phyloP scores from a whole-genome alignment of 495 filamentous ascomycete species.

The Trypethelium eluteriae region DNA sequence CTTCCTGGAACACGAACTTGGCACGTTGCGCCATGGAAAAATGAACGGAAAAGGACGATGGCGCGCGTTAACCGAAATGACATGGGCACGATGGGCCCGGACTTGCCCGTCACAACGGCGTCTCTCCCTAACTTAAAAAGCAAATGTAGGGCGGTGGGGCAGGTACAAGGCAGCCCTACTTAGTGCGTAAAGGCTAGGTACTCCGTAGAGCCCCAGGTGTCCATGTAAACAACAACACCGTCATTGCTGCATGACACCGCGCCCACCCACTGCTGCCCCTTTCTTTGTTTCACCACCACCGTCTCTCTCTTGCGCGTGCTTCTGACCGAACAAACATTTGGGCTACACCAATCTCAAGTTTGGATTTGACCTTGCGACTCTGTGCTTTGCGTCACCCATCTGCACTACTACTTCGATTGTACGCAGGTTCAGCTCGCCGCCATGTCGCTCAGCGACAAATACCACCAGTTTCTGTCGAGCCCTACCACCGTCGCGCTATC shows the following conservation, averaged over 20 bases:
- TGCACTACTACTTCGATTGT: neutral
- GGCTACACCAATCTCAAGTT: neutral
- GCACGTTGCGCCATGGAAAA: neutral
- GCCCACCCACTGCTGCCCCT: neutral
- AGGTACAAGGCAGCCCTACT: neutral
- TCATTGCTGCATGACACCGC: neutral
- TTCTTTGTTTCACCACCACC: neutral
- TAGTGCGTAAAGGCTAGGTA: too few species aligned
- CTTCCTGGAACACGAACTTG: neutral
- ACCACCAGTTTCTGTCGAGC: constrained; percentile 69
- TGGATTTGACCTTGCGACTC: neutral
- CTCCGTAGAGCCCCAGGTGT: neutral
- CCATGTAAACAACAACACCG: neutral
- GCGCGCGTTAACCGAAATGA: neutral
- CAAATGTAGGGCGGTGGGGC: neutral
- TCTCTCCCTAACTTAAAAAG: neutral
- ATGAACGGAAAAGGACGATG: neutral
- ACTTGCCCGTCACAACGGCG: neutral
- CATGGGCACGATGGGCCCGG: neutral
- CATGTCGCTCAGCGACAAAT: constrained; percentile 62
- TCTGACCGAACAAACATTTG: neutral
- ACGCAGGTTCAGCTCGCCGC: constrained; percentile 15
- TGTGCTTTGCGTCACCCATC: neutral
- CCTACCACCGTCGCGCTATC: constrained; percentile 60
- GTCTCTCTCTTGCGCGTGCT: neutral